Conservation (phyloP, 1,284 basidiomycete genomes). For the Naganishia sp. region DNA sequence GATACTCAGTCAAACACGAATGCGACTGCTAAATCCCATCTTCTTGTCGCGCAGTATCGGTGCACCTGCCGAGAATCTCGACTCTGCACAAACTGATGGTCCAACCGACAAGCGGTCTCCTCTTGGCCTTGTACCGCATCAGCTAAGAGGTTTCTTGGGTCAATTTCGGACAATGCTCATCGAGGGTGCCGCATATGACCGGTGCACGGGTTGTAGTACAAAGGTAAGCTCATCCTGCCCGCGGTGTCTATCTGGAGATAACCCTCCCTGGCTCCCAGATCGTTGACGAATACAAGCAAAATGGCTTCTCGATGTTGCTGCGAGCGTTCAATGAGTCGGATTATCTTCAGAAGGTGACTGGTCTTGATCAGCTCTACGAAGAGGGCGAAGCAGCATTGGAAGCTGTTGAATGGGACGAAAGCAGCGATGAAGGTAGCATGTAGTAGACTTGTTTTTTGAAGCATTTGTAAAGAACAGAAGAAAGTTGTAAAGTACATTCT, state of each 20-base stretch:
- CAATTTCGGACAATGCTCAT: constrained; percentile 83
- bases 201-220: constrained; percentile 87
- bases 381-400: constrained; percentile 75
- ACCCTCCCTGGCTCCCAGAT: constrained; percentile 59
- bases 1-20: not conserved
- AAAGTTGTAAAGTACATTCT: not conserved
- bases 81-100: constrained; percentile 14
- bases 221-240: constrained; percentile 57
- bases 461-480: too few relatives aligned
- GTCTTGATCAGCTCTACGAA: constrained; percentile 76
- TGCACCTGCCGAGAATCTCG: constrained; percentile 60
- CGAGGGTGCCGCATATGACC: constrained; percentile 79
- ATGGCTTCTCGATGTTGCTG: constrained; percentile 77
- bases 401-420: constrained; percentile 73
- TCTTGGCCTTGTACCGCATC: constrained; percentile 88
- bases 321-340: constrained; percentile 81
- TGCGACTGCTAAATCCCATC: not conserved
- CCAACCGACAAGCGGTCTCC: constrained; percentile 57
- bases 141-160: constrained; percentile 83
- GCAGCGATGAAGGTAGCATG: constrained; percentile 54
- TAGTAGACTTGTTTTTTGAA: not conserved
- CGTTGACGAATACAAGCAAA: constrained; percentile 68
- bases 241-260: not conserved
- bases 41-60: constrained; percentile 58
- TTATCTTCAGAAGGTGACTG: constrained; percentile 79